Percentiles rank a stretch among this genome's conserved stretches.
These are phyloP conservation scores for Phialocephala subalpina DNA, from an alignment of 2,329 filamentous ascomycete species.

Conservation along the genomic window DNA sequence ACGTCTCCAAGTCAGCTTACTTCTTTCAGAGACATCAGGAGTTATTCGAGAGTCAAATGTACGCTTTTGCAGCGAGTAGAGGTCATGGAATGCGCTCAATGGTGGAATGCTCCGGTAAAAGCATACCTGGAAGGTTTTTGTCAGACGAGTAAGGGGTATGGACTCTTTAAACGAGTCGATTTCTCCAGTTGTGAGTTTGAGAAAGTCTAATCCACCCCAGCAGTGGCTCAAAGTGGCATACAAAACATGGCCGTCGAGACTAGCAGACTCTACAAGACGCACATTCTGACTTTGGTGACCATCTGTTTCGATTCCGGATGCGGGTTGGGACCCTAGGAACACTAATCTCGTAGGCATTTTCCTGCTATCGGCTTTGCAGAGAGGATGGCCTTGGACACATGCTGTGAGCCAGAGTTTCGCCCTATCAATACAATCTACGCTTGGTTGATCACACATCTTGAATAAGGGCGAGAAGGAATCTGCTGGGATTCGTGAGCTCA, in stretches of 20 bases:
- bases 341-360: neutral
- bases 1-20: too few relatives aligned
- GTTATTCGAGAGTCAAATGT: too few relatives aligned
- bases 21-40: too few relatives aligned
- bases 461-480: neutral
- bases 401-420: neutral
- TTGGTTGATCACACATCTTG: neutral
- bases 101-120: too few relatives aligned
- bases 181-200: neutral
- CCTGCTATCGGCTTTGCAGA: neutral
- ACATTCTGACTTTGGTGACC: neutral
- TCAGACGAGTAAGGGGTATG: neutral
- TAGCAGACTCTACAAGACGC: neutral
- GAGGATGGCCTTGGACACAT: neutral
- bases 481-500: neutral
- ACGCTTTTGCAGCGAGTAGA: too few relatives aligned
- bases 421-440: neutral
- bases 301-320: too few relatives aligned
- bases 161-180: neutral
- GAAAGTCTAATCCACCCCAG: neutral
- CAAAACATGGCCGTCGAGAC: neutral
- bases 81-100: too few relatives aligned
- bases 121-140: neutral
- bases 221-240: slow-evolving; percentile 5
- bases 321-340: neutral